Conservation (phyloP, 768 basidiomycete species). For the Macrolepiota dolichaula region DNA sequence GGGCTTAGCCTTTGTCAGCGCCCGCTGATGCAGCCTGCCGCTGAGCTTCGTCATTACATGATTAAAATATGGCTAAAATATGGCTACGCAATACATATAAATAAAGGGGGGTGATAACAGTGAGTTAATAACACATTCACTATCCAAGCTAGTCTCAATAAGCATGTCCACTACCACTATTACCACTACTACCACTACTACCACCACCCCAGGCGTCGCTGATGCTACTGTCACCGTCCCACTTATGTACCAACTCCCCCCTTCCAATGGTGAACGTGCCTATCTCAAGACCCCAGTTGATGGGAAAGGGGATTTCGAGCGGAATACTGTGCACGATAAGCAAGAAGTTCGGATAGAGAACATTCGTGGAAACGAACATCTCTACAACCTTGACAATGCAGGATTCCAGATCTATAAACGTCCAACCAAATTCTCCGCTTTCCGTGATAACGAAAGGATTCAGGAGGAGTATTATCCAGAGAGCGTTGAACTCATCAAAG, state of each 20-base stretch:
- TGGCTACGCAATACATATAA: too few relatives aligned
- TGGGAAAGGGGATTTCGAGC: background rate
- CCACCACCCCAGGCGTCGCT: background rate
- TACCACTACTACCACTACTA: background rate
- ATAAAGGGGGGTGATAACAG: too few relatives aligned
- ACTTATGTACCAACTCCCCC: background rate
- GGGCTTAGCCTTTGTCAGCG: too few relatives aligned
- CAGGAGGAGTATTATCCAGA: slow-evolving; percentile 55
- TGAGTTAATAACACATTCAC: background rate
- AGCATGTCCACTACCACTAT: background rate
- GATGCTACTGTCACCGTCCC: background rate
- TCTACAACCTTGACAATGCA: slow-evolving; percentile 40
- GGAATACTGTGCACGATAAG: slow-evolving; percentile 17
- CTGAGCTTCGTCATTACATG: too few relatives aligned
- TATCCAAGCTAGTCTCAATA: background rate
- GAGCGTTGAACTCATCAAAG: slow-evolving; percentile 51
- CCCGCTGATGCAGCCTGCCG: too few relatives aligned
- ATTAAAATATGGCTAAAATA: too few relatives aligned
- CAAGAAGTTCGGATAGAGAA: slow-evolving; percentile 44
- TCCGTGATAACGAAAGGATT: slow-evolving; percentile 37
- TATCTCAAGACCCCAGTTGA: slow-evolving; percentile 21
- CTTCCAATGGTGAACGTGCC: slow-evolving; percentile 24
- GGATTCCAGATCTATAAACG: slow-evolving; percentile 43
- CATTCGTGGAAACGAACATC: slow-evolving; percentile 46
- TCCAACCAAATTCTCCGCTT: slow-evolving; percentile 40